phyloP scores from a whole-genome alignment of 768 basidiomycete genomes.

The Galerina marginata region DNA sequence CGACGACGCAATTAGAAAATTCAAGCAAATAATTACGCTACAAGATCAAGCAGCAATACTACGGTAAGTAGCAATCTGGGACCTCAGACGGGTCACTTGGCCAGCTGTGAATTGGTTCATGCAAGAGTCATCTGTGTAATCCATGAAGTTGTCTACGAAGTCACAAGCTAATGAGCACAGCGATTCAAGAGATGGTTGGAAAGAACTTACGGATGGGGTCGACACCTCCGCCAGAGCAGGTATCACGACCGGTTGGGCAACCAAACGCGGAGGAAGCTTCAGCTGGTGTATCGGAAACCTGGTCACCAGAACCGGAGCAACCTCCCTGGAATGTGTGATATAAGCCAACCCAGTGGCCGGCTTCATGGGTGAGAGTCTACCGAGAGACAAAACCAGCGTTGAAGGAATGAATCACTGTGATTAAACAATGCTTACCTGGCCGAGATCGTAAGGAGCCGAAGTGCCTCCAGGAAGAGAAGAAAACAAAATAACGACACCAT shows the following conservation, averaged over 20 bases:
- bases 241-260: slow-evolving; percentile 44
- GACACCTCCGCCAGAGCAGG: slow-evolving; percentile 44
- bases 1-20: neutral
- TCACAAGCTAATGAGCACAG: neutral
- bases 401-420: neutral
- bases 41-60: slow-evolving; percentile 26
- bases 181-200: neutral
- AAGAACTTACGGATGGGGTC: slow-evolving; percentile 47
- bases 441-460: slow-evolving; percentile 46
- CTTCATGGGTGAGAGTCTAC: slow-evolving; percentile 58
- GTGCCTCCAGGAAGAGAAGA: slow-evolving; percentile 51
- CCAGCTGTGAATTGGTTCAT: slow-evolving; percentile 55
- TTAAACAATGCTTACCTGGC: slow-evolving; percentile 31
- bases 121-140: slow-evolving; percentile 56
- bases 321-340: slow-evolving; percentile 66
- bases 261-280: slow-evolving; percentile 49
- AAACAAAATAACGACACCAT: slow-evolving; percentile 52
- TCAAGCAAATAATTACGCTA: neutral
- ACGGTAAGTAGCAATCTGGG: slow-evolving; percentile 51
- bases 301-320: slow-evolving; percentile 45
- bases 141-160: slow-evolving; percentile 54
- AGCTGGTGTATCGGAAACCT: slow-evolving; percentile 51
- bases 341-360: slow-evolving; percentile 66
- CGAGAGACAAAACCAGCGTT: neutral
- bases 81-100: slow-evolving; percentile 44